Evolutionary conservation across 1,139 yeast species (phyloP), one percentile per base, ranked within the genome.

Genomic region (Meyerozyma athensensis): DNA sequence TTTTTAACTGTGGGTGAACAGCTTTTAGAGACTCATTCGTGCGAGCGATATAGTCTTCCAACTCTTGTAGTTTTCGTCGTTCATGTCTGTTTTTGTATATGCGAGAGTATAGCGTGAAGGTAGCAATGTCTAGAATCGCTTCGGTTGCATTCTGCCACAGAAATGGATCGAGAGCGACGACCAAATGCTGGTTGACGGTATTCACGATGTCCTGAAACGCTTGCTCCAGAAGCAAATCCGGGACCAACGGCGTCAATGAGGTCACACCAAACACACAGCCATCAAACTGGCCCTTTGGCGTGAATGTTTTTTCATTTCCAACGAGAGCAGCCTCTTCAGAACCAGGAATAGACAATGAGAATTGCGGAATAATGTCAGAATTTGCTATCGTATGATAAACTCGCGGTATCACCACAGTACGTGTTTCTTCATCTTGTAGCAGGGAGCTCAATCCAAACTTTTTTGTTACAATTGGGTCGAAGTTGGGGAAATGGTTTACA

Each of bases 371-470:
- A 24, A 67, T 49, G 42, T 67, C 70, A 28, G 58, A 68, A 39
- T 52, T 46, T 2, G 36, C 35, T 33, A 42, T 19, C 30, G 63
- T 53, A 39, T 57, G 49, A 45, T 63, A 78, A 6, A 66, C 43
- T 45, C 90, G 52, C 20, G 90, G 90, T 3, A 85, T 66, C 36
- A 92, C 54, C 2, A 84, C 78, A 7, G 84, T 66, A 41, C 94
- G 60, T 0, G 86, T 77, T 6, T 49, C 43, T 6, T 46, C 36
- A 45, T 55, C 69, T 19, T 14, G 44, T 46, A 0, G 40, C 34
- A 1, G 76, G 62, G n/a, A 49, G 54, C 4, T 33, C 21, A n/a
- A n/a, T n/a, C n/a, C n/a, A n/a, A n/a, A n/a, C n/a, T n/a, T n/a
- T n/a, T n/a, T n/a, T n/a, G n/a, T n/a, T n/a, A n/a, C n/a, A n/a